These are phyloP conservation scores for Spinellus fusiger DNA, from an alignment of 192 early-diverging fungal genomes.

Conservation along the genomic window DNA sequence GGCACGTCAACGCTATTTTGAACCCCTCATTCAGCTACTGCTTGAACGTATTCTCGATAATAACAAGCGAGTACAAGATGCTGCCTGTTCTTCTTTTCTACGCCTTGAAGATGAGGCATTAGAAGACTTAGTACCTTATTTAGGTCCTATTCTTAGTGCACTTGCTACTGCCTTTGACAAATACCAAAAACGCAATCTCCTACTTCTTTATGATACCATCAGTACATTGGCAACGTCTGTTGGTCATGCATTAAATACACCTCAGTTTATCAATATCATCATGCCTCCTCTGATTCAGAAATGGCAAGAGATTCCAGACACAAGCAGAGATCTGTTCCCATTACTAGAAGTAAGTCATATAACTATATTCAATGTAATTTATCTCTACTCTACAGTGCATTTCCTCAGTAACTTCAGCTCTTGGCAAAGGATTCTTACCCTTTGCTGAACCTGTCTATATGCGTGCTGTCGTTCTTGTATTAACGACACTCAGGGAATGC, in stretches of 20 bases:
- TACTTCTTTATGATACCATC: constrained; percentile 95
- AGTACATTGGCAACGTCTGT: constrained; percentile 95
- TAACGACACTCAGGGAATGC: constrained; percentile 64
- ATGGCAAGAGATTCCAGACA: constrained; percentile 77
- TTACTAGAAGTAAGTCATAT: constrained; percentile 70
- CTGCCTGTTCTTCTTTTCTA: constrained; percentile 93
- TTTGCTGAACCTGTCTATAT: constrained; percentile 82
- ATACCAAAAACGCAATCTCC: constrained; percentile 94
- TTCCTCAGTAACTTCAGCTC: constrained; percentile 58
- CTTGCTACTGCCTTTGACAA: constrained; percentile 77
- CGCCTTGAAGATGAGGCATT: constrained; percentile 94
- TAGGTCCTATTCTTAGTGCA: constrained; percentile 80
- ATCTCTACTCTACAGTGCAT: constrained; percentile 19
- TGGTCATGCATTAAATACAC: constrained; percentile 72
- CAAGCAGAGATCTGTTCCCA: constrained; percentile 92
- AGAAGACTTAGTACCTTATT: constrained; percentile 74
- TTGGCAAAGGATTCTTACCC: constrained; percentile 82
- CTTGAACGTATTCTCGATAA: constrained; percentile 81
- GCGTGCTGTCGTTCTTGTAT: constrained; percentile 83
- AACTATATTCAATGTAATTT: neutral
- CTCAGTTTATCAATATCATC: constrained; percentile 73
- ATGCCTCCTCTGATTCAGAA: constrained; percentile 85
- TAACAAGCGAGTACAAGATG: constrained; percentile 98
- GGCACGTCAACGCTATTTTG: constrained; percentile 62
- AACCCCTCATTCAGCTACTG: constrained; percentile 75